A percentile compares a stretch with the other conserved stretches of the same genome.
Conservation (phyloP, 352 stramenopile species). For the Pythium pyrilobum region DNA sequence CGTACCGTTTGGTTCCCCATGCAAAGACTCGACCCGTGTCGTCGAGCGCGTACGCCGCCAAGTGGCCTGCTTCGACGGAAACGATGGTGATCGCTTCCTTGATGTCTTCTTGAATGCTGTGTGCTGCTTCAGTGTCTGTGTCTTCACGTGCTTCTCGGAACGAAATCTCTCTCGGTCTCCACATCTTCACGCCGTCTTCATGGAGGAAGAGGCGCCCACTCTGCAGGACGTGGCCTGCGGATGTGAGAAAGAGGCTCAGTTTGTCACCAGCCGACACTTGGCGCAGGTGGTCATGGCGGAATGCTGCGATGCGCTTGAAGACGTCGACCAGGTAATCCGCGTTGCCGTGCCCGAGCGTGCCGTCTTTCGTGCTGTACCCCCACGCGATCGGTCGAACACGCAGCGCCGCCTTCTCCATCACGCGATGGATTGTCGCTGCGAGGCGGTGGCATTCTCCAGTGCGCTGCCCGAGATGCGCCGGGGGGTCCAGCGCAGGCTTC, state of each 20-base stretch:
- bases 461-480: constrained; percentile 18
- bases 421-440: constrained; percentile 33
- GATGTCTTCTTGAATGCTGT: neutral
- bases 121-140: neutral
- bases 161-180: constrained; percentile 30
- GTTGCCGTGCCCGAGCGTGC: constrained; percentile 33
- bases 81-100: constrained; percentile 19
- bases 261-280: constrained; percentile 45
- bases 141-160: neutral
- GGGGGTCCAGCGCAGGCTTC: neutral
- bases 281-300: constrained; percentile 30
- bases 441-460: constrained; percentile 36
- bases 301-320: constrained; percentile 32
- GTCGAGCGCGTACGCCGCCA: constrained; percentile 55
- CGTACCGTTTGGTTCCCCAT: constrained; percentile 52
- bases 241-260: constrained; percentile 60
- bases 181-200: constrained; percentile 57
- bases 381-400: constrained; percentile 36
- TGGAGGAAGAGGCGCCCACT: constrained; percentile 44
- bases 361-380: constrained; percentile 50
- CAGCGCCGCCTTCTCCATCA: constrained; percentile 20
- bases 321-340: constrained; percentile 14
- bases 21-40: constrained; percentile 39
- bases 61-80: constrained; percentile 37
- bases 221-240: constrained; percentile 37